Conservation (phyloP, 2,329 filamentous ascomycete species). For the Penicillium rolfsii region DNA sequence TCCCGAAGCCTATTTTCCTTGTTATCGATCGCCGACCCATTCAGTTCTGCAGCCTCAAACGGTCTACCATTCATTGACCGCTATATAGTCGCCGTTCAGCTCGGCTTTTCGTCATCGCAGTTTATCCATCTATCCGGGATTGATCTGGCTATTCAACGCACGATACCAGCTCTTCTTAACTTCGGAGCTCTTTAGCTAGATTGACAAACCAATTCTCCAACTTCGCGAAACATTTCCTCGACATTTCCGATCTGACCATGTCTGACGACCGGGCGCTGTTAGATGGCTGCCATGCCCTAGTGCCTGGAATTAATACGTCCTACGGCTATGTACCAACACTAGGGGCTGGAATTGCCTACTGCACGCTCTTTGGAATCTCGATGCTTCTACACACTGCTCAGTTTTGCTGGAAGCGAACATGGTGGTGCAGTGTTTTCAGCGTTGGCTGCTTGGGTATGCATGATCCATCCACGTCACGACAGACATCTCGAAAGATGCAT, state of each 20-base stretch:
- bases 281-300: slow-evolving; percentile 32
- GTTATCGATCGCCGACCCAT: neutral
- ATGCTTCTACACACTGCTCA: slow-evolving; percentile 42
- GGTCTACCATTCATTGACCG: neutral
- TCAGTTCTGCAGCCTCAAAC: neutral
- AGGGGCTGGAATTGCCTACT: slow-evolving; percentile 40
- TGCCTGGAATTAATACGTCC: slow-evolving; percentile 30
- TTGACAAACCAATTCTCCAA: neutral
- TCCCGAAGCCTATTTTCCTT: neutral
- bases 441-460: slow-evolving; percentile 42
- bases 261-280: slow-evolving; percentile 16
- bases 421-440: slow-evolving; percentile 45
- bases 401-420: slow-evolving; percentile 41
- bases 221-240: neutral
- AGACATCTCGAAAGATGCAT: neutral
- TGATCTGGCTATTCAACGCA: neutral
- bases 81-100: neutral
- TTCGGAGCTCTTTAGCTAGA: neutral
- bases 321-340: slow-evolving; percentile 43
- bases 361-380: slow-evolving; percentile 40
- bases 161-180: neutral
- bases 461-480: neutral
- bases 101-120: neutral
- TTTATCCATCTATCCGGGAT: neutral
- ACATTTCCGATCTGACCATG: slow-evolving; percentile 12